Conservation (phyloP, 108 stramenopile species). For the Discostella stelligeroides region DNA sequence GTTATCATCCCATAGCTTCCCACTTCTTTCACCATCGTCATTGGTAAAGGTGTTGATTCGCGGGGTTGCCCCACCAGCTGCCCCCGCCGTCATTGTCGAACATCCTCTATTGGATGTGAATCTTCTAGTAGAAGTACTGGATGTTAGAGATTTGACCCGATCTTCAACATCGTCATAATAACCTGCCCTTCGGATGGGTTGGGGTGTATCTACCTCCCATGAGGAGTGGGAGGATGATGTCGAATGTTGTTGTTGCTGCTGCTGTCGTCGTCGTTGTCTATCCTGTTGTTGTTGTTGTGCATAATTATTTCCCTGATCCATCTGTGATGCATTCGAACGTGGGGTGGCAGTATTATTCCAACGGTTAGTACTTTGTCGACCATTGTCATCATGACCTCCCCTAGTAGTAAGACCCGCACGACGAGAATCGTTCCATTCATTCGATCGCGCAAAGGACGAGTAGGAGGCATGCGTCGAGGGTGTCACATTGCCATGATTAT, state of each 20-base stretch:
- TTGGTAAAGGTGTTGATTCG: not conserved
- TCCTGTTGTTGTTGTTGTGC: conserved; percentile 4
- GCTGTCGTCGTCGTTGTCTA: not conserved
- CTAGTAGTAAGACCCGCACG: not conserved
- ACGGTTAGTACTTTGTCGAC: conserved; percentile 5
- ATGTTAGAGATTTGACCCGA: conserved; percentile 12
- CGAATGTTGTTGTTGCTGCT: conserved; percentile 11
- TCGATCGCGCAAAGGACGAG: not conserved
- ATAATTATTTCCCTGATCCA: not conserved
- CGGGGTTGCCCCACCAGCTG: not conserved
- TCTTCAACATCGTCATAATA: conserved; percentile 28
- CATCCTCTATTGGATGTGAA: not conserved
- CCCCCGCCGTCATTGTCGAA: not conserved
- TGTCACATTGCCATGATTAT: conserved; percentile 18
- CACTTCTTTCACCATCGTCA: not conserved
- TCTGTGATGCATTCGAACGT: not conserved
- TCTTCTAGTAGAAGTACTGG: not conserved
- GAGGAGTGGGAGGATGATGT: conserved; percentile 19
- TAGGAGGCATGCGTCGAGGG: conserved; percentile 48
- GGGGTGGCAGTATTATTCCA: not conserved
- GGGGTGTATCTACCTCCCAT: conserved; percentile 39
- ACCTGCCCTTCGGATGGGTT: conserved; percentile 13
- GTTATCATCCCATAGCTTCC: conserved; percentile 15
- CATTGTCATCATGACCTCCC: not conserved
- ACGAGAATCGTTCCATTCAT: not conserved